phyloP scores from a whole-genome alignment of 2,329 filamentous ascomycete species.

The Celoporthe dispersa region DNA sequence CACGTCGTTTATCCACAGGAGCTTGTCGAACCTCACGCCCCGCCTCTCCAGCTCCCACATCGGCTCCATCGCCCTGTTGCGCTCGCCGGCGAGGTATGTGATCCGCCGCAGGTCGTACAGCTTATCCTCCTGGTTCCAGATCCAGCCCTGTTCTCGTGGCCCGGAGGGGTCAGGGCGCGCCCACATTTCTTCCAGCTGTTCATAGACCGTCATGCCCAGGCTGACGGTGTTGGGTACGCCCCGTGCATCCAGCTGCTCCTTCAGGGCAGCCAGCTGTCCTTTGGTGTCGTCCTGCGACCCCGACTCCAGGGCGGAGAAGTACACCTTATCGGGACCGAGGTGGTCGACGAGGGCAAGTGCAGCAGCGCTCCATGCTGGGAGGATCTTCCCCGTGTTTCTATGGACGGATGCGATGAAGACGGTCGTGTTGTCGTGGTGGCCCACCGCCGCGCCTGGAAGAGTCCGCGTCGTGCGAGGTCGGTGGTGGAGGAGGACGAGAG shows the following conservation, averaged over 20 bases:
- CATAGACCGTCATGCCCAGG: conserved; percentile 56
- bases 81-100: conserved; percentile 66
- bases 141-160: conserved; percentile 61
- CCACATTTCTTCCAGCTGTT: conserved; percentile 61
- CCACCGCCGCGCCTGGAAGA: conserved; percentile 29
- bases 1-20: conserved; percentile 66
- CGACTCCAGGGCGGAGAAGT: conserved; percentile 68
- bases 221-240: conserved; percentile 59
- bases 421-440: conserved; percentile 35
- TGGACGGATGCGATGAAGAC: conserved; percentile 71
- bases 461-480: conserved; percentile 39
- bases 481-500: conserved; percentile 37
- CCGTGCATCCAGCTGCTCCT: conserved; percentile 53
- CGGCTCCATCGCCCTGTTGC: conserved; percentile 67
- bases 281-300: conserved; percentile 72
- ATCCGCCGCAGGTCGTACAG: conserved; percentile 66
- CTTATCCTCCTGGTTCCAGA: conserved; percentile 54
- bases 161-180: conserved; percentile 40
- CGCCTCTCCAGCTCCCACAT: conserved; percentile 52
- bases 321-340: conserved; percentile 66
- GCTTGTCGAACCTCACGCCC: conserved; percentile 57
- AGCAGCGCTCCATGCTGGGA: conserved; percentile 64
- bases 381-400: conserved; percentile 66
- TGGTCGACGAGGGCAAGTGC: conserved; percentile 59
- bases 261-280: conserved; percentile 61